Base-by-base conservation (phyloP, 495 filamentous ascomycete genomes). In the Penicillium daleae region DNA sequence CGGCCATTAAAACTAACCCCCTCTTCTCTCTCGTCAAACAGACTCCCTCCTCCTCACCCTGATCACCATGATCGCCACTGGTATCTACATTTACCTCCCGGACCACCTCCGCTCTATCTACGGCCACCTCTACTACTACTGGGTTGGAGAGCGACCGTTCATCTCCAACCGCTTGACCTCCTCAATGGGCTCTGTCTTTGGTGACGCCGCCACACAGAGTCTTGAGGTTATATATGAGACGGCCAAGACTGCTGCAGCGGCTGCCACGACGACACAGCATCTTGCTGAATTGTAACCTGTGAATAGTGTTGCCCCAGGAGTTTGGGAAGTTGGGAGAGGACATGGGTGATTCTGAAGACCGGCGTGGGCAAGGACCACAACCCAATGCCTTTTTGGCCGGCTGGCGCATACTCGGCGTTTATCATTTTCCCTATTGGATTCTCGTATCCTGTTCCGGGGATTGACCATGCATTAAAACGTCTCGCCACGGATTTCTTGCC, bases 21-120 rank as follows among this genome's bases (percentile, higher is more conserved):
- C 9, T 26, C 17, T n/a, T 0, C 49, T 22, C 24, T 40, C 35
- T 64, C 15, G 32, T 39, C 35, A 15, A 13, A 54, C 31, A 99
- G 95, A 97, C 82, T 93, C 91, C 10, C 83, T 97, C 72, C 82
- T 97, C 71, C 92, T 99, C 78, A 87, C 96, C 68, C 87, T 96
- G 70, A 75, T 91, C 75, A 87, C 86, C 66, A 88, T 98, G 82
- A 86, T 96, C 69, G 83, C 92, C 63, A 90, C 93, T 67, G 95
- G 90, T 59, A 86, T 86, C 65, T 89, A 90, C 46, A 85, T 98
- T 62, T 99, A 99, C 80, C 90, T 99, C 21, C 95, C 95, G 22
- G 88, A 94, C 62, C 95, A 98, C 74, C 74, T 98, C 68, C 79
- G 85, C 64, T 85, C 86, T 63, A 88, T 99, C 68, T 83, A 89